phyloP scores from a whole-genome alignment of 352 stramenopile genomes.

The Phytopythium sindhum region DNA sequence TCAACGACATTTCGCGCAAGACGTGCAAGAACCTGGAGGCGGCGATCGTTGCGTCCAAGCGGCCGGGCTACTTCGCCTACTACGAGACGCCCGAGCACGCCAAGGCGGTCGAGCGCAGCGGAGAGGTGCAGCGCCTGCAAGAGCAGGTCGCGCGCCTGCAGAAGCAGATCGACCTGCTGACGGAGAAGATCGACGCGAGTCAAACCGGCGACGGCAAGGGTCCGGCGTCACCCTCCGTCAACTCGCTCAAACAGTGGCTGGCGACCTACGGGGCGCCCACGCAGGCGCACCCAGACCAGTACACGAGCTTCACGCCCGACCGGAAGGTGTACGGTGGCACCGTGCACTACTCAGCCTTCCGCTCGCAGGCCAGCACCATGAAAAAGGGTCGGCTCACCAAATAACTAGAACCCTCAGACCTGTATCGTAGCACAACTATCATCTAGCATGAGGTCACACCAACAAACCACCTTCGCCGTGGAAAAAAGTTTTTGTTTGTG shows the following conservation, averaged over 20 bases:
- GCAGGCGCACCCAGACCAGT: constrained; percentile 40
- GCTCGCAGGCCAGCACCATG: constrained; percentile 59
- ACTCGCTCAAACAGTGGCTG: constrained; percentile 75
- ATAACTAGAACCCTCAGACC: constrained; percentile 11
- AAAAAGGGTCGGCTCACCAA: constrained; percentile 73
- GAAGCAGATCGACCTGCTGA: constrained; percentile 68
- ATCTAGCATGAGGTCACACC: too few species aligned
- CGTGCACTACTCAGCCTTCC: constrained; percentile 70
- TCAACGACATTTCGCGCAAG: constrained; percentile 74
- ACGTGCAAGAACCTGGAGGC: constrained; percentile 81
- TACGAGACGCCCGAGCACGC: constrained; percentile 62
- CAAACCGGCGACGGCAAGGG: constrained; percentile 9
- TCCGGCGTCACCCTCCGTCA: constrained; percentile 25
- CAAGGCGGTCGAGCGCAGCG: constrained; percentile 44
- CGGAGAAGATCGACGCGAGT: constrained; percentile 38
- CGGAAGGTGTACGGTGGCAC: constrained; percentile 77
- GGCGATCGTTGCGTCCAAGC: constrained; percentile 70
- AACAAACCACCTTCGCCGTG: neutral
- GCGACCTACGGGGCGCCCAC: constrained; percentile 61
- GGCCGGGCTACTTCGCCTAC: constrained; percentile 69
- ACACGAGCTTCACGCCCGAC: constrained; percentile 61
- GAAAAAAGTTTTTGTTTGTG: constrained; percentile 5
- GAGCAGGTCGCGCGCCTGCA: constrained; percentile 57
- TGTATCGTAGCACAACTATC: too few species aligned
- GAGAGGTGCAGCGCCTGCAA: constrained; percentile 59